Evolutionary conservation across 208 protist species (phyloP).

Genomic region (Trypanosoma mega): DNA sequence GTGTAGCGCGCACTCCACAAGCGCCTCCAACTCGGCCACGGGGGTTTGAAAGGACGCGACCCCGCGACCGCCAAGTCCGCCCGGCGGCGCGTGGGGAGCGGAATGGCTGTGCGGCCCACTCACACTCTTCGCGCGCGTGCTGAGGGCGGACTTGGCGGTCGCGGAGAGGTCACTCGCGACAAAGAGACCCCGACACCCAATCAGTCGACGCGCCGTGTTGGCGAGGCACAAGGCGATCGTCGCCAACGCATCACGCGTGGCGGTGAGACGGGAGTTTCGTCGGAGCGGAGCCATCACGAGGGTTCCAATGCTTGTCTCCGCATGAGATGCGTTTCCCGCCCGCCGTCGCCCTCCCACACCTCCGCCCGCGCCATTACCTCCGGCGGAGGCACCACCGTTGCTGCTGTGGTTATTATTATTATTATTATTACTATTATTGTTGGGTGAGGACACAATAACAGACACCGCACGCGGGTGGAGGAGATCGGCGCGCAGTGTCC

Average conservation of each 20-base stretch:
- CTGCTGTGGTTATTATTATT: too few relatives aligned
- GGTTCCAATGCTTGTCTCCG: too few relatives aligned
- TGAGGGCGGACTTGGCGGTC: not conserved
- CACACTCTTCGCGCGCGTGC: not conserved
- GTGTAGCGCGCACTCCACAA: constrained; percentile 34
- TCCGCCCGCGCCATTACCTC: not conserved
- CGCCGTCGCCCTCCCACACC: not conserved
- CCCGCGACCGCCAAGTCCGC: too few relatives aligned
- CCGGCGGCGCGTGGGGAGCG: constrained; percentile 16
- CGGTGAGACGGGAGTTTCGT: constrained; percentile 20
- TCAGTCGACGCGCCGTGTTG: constrained; percentile 43
- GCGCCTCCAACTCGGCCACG: constrained; percentile 29
- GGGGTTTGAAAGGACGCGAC: not conserved
- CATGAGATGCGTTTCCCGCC: not conserved
- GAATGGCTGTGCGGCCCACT: constrained; percentile 2
- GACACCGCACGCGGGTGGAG: constrained; percentile 16
- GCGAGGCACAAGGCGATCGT: constrained; percentile 39
- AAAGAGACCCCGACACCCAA: constrained; percentile 29
- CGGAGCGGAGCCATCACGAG: constrained; percentile 12
- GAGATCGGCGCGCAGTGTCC: constrained; percentile 32
- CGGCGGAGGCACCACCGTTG: constrained; percentile 11
- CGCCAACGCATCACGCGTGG: constrained; percentile 44
- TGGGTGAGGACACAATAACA: too few relatives aligned
- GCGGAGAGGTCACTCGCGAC: not conserved
- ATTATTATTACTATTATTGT: too few relatives aligned